Evolutionary conservation across 805 yeast species (phyloP).

Genomic region (Pichia pseudocactophila): DNA sequence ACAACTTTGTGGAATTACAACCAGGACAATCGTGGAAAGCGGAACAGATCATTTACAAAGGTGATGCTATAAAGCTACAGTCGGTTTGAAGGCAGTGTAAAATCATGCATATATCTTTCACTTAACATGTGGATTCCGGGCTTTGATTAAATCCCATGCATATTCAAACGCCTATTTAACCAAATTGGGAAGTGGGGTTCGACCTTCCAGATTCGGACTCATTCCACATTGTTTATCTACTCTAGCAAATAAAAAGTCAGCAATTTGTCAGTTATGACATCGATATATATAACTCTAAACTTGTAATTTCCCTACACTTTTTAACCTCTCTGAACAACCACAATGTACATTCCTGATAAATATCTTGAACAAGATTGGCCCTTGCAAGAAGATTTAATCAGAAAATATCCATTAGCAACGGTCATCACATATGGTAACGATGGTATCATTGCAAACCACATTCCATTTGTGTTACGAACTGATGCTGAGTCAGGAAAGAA

Average conservation of each 20-base stretch:
- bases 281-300: too few species aligned
- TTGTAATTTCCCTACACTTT: too few species aligned
- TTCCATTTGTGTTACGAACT: conserved; percentile 41
- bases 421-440: conserved; percentile 33
- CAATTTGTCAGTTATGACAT: too few species aligned
- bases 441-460: conserved; percentile 42
- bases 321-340: too few species aligned
- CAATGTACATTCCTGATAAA: conserved; percentile 25
- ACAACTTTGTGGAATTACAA: conserved; percentile 49
- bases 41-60: conserved; percentile 48
- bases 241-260: too few species aligned
- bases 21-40: conserved; percentile 78
- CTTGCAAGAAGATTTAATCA: conserved; percentile 34
- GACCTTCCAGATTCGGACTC: too few species aligned
- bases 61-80: conserved; percentile 33
- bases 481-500: conserved; percentile 21
- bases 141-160: too few species aligned
- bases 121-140: too few species aligned
- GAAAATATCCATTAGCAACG: conserved; percentile 43
- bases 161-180: too few species aligned
- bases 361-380: conserved; percentile 27
- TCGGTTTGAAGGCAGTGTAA: conserved; percentile 7
- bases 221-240: too few species aligned
- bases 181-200: too few species aligned
- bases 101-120: too few species aligned